Base-by-base conservation (phyloP, 768 basidiomycete species). In the Lyophyllum decastes region DNA sequence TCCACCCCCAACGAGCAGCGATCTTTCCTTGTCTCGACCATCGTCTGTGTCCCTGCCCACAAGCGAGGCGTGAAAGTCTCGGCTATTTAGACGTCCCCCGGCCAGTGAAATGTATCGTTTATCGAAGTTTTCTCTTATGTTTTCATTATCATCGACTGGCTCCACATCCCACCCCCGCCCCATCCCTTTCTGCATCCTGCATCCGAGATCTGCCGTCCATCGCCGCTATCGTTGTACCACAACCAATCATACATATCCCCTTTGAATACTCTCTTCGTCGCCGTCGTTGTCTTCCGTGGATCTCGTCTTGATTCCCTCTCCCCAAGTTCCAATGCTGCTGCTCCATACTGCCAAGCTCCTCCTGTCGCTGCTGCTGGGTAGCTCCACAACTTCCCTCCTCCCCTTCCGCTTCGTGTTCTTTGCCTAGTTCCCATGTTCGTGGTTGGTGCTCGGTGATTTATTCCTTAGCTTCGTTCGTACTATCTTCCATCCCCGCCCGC, bases 21-120 rank as follows among this genome's bases (percentile, higher is more conserved):
- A 38, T 12, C 49, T 38, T 12, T 25, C 52, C 21, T 41, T 46
- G 12, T 40, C 57, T 14, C 34, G 57, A 19, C 52, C 52, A 1
- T 58, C 57, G 14, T 53, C 57, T 10, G 57, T 53, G 6, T 57
- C 50, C 4, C 35, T 51, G 25, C 44, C 7, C n/a, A n/a, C n/a
- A n/a, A n/a, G n/a, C n/a, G n/a, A n/a, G n/a, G n/a, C n/a, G n/a
- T n/a, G n/a, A n/a, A n/a, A n/a, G n/a, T n/a, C n/a, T n/a, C n/a
- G n/a, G n/a, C n/a, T n/a, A n/a, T n/a, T n/a, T 16, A 33, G 11
- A 52, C 30, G 30, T 10, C 10, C 30, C 30, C 30, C 10, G 30
- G 10, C 30, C 4, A 10, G 57, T 19, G 57, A 58, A 12, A 17
- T 38, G 21, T 52, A 41, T 41, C 17, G 40, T 19, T 19, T n/a